Evolutionary conservation across 2,329 filamentous ascomycete genomes (phyloP), one percentile per base, ranked within the genome.

Genomic region (Sclerotinia borealis): DNA sequence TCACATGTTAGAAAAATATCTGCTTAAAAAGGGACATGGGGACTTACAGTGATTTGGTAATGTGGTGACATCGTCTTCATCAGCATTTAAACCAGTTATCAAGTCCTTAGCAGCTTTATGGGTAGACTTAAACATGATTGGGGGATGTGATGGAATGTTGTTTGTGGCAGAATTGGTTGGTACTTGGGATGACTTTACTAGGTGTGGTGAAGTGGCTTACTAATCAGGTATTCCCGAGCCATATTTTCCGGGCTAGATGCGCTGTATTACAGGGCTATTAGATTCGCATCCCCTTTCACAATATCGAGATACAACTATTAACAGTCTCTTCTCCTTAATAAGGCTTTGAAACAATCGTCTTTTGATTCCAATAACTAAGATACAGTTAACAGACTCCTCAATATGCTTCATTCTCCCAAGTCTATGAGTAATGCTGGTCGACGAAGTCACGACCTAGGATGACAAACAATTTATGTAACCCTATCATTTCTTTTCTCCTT

Each of bases 91-190:
- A 9, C 11, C 8, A 5, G 17, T 4, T 2, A 65, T 22, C 8
- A 7, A 39, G 13, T 48, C 50, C n/a, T n/a, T 50, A 3, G 63
- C 55, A 19, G 52, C 3, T 50, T 43, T 45, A 10, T 27, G 63
- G 29, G 45, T 58, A 37, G 55, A n/a, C 10, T 25, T 19, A 19
- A 66, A 66, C 64, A 65, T 65, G 22, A 43, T 29, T 37, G 25
- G 15, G 22, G 11, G 22, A 3, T 19, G n/a, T 37, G 31, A 15
- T 58, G 13, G 5, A 37, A 59, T 45, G 9, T 19, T 34, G 54
- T 58, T 45, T 22, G 22, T 19, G 11, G 22, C 6, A 15, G 22
- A 17, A 51, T 36, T 36, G 22, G 6, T 25, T 15, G 6, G 6
- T n/a, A 34, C 5, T 3, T 19, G 19, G 15, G 15, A 9, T 3